Evolutionary conservation across 2,329 filamentous ascomycete species (phyloP).

Genomic region (Penicillium janthinellum): DNA sequence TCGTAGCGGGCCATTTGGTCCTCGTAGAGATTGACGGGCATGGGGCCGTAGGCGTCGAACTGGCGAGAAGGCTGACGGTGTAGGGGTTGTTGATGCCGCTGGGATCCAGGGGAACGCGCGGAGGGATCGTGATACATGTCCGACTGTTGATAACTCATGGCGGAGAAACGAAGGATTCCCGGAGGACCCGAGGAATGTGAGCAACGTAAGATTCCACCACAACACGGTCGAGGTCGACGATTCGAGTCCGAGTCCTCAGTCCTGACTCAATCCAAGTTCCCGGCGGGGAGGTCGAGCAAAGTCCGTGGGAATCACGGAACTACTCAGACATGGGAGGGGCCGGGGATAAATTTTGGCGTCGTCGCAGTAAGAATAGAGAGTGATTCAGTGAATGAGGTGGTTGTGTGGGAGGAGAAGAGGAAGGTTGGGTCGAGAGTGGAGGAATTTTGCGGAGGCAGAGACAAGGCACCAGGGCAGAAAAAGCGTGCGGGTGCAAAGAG

Average conservation of each 20-base stretch:
- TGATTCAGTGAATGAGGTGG: background rate
- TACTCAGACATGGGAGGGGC: conserved; percentile 39
- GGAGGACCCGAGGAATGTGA: conserved; percentile 35
- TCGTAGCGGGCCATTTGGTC: conserved; percentile 62
- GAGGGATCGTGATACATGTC: conserved; percentile 67
- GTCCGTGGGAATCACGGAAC: conserved; percentile 23
- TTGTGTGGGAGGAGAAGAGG: background rate
- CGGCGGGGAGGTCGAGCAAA: conserved; percentile 21
- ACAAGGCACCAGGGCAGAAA: conserved; percentile 15
- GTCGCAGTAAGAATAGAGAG: background rate
- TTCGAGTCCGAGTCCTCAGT: background rate
- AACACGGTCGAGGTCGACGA: conserved; percentile 12
- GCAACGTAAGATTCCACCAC: conserved; percentile 34
- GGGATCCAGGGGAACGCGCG: conserved; percentile 73
- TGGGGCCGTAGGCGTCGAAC: conserved; percentile 71
- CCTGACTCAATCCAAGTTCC: background rate
- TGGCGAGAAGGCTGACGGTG: conserved; percentile 75
- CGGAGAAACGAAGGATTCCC: conserved; percentile 28
- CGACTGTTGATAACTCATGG: conserved; percentile 45
- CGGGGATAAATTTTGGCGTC: background rate
- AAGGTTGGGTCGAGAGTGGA: background rate
- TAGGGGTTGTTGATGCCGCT: conserved; percentile 66
- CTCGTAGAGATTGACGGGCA: conserved; percentile 72
- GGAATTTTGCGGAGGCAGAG: conserved; percentile 15
- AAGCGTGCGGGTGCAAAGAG: conserved; percentile 11